A percentile compares a stretch with the other conserved stretches of the same genome.
Conservation (phyloP, 73 alveolate species). For the Halteria grandinella region DNA sequence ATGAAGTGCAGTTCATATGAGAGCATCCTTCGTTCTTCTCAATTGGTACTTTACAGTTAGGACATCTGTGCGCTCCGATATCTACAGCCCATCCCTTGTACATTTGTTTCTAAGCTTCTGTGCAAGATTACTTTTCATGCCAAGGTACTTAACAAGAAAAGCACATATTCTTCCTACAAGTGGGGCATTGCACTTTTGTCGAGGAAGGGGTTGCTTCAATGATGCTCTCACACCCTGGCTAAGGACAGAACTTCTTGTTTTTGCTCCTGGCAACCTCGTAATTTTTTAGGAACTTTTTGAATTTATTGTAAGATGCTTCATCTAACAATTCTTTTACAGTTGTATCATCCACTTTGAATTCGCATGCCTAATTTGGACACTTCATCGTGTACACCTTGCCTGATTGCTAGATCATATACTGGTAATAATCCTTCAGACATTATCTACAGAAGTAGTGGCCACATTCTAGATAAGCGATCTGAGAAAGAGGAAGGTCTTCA, state of each 20-base stretch:
- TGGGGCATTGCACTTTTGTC: constrained; percentile 16
- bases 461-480: constrained; percentile 17
- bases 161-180: constrained; percentile 65
- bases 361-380: constrained; percentile 27
- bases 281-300: constrained; percentile 62
- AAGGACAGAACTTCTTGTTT: constrained; percentile 67
- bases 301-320: constrained; percentile 51
- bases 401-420: constrained; percentile 2
- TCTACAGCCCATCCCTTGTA: constrained; percentile 74
- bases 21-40: constrained; percentile 93
- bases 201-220: constrained; percentile 41
- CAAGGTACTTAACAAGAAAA: constrained; percentile 63
- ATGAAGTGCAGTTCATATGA: constrained; percentile 91
- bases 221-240: constrained; percentile 70
- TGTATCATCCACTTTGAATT: background rate
- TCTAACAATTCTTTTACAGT: background rate
- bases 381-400: constrained; percentile 20
- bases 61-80: constrained; percentile 80
- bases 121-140: constrained; percentile 69
- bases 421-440: constrained; percentile 3
- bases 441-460: constrained; percentile 37
- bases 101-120: constrained; percentile 62
- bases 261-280: constrained; percentile 51
- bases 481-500: background rate
- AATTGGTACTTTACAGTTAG: constrained; percentile 82